Base-by-base conservation (phyloP, 768 basidiomycete species). In the Tubosaeta sp. region DNA sequence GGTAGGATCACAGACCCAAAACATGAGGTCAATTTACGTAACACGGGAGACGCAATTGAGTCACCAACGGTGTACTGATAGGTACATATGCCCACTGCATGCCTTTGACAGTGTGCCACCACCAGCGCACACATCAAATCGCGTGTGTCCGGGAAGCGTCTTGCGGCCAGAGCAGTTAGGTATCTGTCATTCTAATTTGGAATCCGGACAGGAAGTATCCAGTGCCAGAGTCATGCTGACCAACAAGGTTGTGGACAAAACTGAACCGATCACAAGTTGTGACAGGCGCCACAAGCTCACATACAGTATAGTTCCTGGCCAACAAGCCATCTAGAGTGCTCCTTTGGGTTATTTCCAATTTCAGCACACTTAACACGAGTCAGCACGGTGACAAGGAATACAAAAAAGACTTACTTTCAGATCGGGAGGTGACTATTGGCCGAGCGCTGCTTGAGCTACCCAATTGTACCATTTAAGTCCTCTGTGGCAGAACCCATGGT, bases 61-160 rank as follows among this genome's bases (percentile, higher is more conserved):
- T 43, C 29, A 60, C 75, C 56, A 54, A 77, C 78, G 53, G 74
- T 77, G 55, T 80, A 80, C 51, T 80, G 78, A 55, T 80, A 79
- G 2, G 77, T 78, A 22, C 22, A 22, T 22, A 50, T 79, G 79
- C 10, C 13, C 12, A 25, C 39, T 41, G 39, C 37, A 17, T 38
- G 37, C 17, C n/a, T 8, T 38, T 38, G 17, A 38, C 17, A 19
- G 37, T 38, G 37, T 11, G 17, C 17, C 16, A 22, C 22, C 7
- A 37, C 35, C 35, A n/a, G 16, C 35, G 4, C 9, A 19, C 17
- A 38, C 37, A 38, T 19, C 37, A 17, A 38, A 9, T 19, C 37
- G 17, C 17, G 17, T 38, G 37, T 11, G 37, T 17, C 37, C 17
- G 12, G 17, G 9, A n/a, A 38, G 37, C 17, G 17, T 38, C 17